Percentiles rank a stretch among this genome's conserved stretches.
Evolutionary conservation across 2,329 filamentous ascomycete species (phyloP).

Genomic region (Diaporthe helianthi): DNA sequence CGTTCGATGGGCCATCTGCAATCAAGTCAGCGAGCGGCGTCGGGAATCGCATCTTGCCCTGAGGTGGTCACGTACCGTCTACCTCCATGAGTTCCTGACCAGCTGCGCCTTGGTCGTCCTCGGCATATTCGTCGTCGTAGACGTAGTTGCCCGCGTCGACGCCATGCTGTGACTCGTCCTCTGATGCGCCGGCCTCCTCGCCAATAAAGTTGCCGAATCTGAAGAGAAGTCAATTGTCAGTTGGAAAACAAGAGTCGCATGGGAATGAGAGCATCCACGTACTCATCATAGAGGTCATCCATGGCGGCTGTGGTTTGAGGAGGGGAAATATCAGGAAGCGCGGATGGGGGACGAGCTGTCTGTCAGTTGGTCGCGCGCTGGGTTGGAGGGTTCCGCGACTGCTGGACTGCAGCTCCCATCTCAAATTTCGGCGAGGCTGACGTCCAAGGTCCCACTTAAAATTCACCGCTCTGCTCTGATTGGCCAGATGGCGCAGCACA

Average conservation of each 20-base stretch:
- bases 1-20: slow-evolving; percentile 85
- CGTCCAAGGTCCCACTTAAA: slow-evolving; percentile 14
- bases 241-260: neutral
- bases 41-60: neutral
- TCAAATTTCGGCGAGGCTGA: slow-evolving; percentile 36
- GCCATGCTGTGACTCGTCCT: slow-evolving; percentile 82
- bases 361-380: slow-evolving; percentile 20
- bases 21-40: slow-evolving; percentile 30
- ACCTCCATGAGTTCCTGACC: slow-evolving; percentile 93
- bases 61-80: slow-evolving; percentile 64
- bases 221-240: slow-evolving; percentile 35
- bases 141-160: slow-evolving; percentile 78
- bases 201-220: slow-evolving; percentile 99
- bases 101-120: slow-evolving; percentile 66
- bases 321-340: neutral
- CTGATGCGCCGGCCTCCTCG: slow-evolving; percentile 83
- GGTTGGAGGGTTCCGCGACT: slow-evolving; percentile 9
- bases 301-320: slow-evolving; percentile 47
- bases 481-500: slow-evolving; percentile 23
- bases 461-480: neutral
- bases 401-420: slow-evolving; percentile 20
- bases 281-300: slow-evolving; percentile 99
- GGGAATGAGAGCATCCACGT: slow-evolving; percentile 39
- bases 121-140: slow-evolving; percentile 78
- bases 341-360: slow-evolving; percentile 8